Evolutionary conservation across 2,329 filamentous ascomycete genomes (phyloP).

Genomic region (Aspergillus sp.): DNA sequence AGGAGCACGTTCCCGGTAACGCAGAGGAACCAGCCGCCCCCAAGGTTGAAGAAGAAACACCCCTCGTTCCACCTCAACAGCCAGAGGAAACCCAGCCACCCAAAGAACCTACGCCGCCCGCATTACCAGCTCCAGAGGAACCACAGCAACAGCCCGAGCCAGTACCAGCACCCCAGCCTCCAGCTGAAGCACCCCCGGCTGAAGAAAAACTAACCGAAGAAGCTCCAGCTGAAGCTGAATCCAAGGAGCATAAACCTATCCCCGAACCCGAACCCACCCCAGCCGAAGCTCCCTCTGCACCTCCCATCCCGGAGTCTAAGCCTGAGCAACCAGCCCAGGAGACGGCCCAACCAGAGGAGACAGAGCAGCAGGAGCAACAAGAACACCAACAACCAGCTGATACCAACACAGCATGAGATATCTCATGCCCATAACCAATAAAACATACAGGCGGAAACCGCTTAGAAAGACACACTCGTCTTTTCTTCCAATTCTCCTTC

Average conservation of each 20-base stretch:
- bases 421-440: background rate
- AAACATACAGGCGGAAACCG: too few relatives aligned
- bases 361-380: background rate
- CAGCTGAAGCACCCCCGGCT: background rate
- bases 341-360: background rate
- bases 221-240: too few relatives aligned
- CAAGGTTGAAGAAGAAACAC: background rate
- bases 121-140: background rate
- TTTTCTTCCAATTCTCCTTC: background rate
- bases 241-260: background rate
- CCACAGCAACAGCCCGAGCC: background rate
- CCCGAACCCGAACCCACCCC: background rate
- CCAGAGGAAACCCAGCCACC: slow-evolving; percentile 1
- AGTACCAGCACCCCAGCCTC: background rate
- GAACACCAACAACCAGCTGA: background rate
- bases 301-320: background rate
- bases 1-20: background rate
- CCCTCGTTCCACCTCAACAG: background rate
- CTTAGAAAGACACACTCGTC: background rate
- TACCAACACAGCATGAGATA: background rate
- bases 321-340: background rate
- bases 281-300: background rate
- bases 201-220: background rate
- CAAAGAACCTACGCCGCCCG: background rate
- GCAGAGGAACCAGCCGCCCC: background rate